A percentile compares a stretch with the other conserved stretches of the same genome.
These are phyloP conservation scores for Plasmodium chabaudi DNA, from an alignment of 169 alveolate genomes.

Conservation along the genomic window DNA sequence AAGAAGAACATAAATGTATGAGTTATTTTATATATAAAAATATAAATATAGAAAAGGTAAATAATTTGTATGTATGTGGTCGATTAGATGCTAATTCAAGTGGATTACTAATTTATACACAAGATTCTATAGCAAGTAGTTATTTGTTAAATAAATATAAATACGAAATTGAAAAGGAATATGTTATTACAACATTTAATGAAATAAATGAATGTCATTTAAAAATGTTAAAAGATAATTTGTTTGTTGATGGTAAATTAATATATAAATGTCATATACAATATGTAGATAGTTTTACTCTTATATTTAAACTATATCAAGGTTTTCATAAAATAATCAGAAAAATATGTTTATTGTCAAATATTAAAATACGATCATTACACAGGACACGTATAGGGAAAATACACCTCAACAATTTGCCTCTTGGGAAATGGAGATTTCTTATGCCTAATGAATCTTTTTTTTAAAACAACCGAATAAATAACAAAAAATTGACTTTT, in stretches of 20 bases:
- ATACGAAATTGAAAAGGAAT: constrained; percentile 76
- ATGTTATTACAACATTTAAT: constrained; percentile 43
- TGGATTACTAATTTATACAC: constrained; percentile 74
- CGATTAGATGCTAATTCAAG: constrained; percentile 76
- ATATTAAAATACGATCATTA: constrained; percentile 70
- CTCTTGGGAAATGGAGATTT: constrained; percentile 78
- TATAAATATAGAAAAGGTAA: constrained; percentile 57
- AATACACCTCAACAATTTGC: constrained; percentile 66
- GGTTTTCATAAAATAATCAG: constrained; percentile 74
- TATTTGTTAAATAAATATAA: constrained; percentile 40
- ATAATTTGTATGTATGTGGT: constrained; percentile 77
- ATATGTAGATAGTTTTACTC: constrained; percentile 55
- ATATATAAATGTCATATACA: constrained; percentile 72
- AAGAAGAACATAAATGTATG: constrained; percentile 77
- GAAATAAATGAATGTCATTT: constrained; percentile 61
- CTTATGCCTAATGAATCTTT: constrained; percentile 79
- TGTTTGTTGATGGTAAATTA: constrained; percentile 73
- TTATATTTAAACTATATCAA: constrained; percentile 61
- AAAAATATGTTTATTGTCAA: constrained; percentile 65
- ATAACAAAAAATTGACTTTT: no score
- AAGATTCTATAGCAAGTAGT: constrained; percentile 52
- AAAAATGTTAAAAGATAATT: constrained; percentile 30
- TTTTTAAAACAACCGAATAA: constrained; percentile 1
- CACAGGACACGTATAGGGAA: constrained; percentile 72
- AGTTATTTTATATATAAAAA: constrained; percentile 75